Conservation (phyloP, 108 stramenopile species). For the Aurantiochytrium sp. region DNA sequence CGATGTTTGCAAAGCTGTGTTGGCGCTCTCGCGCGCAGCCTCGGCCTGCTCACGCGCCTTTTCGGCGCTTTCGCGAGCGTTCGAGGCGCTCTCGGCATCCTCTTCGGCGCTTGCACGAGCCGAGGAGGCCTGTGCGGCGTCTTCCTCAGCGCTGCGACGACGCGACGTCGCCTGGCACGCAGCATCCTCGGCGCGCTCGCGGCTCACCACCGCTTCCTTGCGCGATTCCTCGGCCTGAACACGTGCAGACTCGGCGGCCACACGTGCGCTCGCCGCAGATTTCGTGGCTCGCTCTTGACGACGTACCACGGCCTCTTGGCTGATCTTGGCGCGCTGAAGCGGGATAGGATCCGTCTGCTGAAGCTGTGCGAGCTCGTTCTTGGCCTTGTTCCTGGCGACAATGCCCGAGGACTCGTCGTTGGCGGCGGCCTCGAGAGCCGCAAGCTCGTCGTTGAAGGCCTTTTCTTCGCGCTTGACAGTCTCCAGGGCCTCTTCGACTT, state of each 20-base stretch:
- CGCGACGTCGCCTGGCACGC: neutral
- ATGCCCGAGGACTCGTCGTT: constrained; percentile 11
- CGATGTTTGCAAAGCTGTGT: neutral
- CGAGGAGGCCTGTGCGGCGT: neutral
- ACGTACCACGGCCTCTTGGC: neutral
- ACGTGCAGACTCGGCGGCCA: neutral
- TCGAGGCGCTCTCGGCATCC: neutral
- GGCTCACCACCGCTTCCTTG: neutral
- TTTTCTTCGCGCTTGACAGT: neutral
- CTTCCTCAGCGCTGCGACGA: neutral
- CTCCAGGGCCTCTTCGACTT: constrained; percentile 8
- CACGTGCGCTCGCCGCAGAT: neutral
- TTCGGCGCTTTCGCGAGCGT: neutral
- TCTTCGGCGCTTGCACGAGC: neutral
- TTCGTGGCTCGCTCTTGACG: neutral
- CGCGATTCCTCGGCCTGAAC: neutral
- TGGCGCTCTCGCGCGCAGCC: neutral
- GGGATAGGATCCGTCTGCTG: neutral
- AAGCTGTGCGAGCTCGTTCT: neutral
- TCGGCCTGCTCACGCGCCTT: neutral
- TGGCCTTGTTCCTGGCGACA: neutral
- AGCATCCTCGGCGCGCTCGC: neutral
- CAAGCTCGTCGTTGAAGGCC: neutral
- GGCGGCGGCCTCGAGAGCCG: neutral
- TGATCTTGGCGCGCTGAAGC: neutral